phyloP scores from a whole-genome alignment of 148 eudicot genomes.

The Cornus controversa region DNA sequence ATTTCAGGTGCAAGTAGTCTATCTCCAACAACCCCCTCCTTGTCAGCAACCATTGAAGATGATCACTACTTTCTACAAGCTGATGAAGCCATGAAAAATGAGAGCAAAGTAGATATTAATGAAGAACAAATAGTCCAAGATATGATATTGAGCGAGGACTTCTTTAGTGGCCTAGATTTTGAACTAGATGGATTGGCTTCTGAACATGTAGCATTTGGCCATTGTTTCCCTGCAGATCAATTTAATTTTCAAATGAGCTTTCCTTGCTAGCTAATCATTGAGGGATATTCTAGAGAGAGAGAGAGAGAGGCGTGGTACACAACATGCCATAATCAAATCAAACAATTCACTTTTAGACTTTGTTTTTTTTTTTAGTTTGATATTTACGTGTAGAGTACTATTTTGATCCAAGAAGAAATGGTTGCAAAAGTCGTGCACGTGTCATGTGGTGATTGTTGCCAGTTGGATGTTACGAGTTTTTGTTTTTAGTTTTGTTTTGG shows the following conservation, averaged over 20 bases:
- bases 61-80: not conserved
- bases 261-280: not conserved
- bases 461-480: too few relatives aligned
- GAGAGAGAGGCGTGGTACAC: too few relatives aligned
- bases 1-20: not conserved
- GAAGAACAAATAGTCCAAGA: not conserved
- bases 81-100: not conserved
- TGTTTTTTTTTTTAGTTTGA: too few relatives aligned
- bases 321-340: too few relatives aligned
- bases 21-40: conserved; percentile 16
- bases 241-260: not conserved
- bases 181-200: conserved; percentile 11
- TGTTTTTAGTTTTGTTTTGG: too few relatives aligned
- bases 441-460: too few relatives aligned
- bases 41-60: conserved; percentile 13
- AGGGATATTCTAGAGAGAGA: too few relatives aligned
- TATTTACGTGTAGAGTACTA: too few relatives aligned
- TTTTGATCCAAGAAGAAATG: too few relatives aligned
- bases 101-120: not conserved
- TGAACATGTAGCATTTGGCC: not conserved
- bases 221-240: not conserved
- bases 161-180: conserved; percentile 17
- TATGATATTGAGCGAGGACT: conserved; percentile 18
- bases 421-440: too few relatives aligned
- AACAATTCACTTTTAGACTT: too few relatives aligned